These are phyloP conservation scores for Lactarius trivialis DNA, from an alignment of 768 basidiomycete species.

Conservation along the genomic window DNA sequence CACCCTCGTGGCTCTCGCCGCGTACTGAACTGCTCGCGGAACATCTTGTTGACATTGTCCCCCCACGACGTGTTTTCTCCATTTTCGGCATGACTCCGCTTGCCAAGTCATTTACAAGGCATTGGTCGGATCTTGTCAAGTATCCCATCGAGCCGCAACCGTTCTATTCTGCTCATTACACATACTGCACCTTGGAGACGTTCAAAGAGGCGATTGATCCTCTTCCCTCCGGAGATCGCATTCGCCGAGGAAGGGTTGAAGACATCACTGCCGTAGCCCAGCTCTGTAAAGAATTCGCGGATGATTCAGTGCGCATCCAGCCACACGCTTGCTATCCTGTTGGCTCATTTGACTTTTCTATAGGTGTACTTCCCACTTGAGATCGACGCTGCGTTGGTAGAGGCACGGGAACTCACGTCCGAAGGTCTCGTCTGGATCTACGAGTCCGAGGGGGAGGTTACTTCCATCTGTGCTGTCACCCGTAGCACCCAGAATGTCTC, in stretches of 20 bases:
- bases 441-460: slow-evolving; percentile 36
- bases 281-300: slow-evolving; percentile 47
- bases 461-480: slow-evolving; percentile 52
- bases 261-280: slow-evolving; percentile 38
- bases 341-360: slow-evolving; percentile 4
- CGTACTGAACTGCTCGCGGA: slow-evolving; percentile 35
- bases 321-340: background rate
- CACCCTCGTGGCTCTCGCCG: slow-evolving; percentile 31
- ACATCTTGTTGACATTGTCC: slow-evolving; percentile 34
- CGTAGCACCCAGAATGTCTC: slow-evolving; percentile 43
- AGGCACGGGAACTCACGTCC: slow-evolving; percentile 42
- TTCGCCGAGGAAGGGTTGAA: slow-evolving; percentile 33
- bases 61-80: slow-evolving; percentile 43
- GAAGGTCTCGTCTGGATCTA: slow-evolving; percentile 50
- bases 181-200: slow-evolving; percentile 38
- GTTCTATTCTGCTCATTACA: slow-evolving; percentile 45
- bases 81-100: slow-evolving; percentile 41
- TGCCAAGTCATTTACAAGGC: slow-evolving; percentile 37
- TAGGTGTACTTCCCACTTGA: slow-evolving; percentile 43
- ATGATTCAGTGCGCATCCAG: slow-evolving; percentile 40
- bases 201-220: slow-evolving; percentile 28
- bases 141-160: slow-evolving; percentile 36
- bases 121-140: slow-evolving; percentile 41
- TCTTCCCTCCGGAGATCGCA: slow-evolving; percentile 32
- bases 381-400: slow-evolving; percentile 34